phyloP scores from a whole-genome alignment of 1,139 yeast genomes.

The Yamadazyma diospyri region DNA sequence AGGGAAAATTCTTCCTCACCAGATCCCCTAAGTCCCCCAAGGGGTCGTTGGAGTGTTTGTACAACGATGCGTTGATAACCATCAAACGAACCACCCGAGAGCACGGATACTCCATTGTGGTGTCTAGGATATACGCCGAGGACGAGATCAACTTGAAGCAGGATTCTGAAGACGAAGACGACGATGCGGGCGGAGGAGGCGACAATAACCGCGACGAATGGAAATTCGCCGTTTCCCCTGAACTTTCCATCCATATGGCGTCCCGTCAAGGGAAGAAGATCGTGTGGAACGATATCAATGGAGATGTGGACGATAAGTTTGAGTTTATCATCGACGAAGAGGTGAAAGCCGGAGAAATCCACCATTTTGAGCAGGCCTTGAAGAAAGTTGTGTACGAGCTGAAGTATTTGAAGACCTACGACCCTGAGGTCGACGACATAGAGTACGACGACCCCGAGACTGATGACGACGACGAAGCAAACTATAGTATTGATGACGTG shows the following conservation, averaged over 20 bases:
- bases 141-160: constrained; percentile 50
- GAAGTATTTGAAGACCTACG: constrained; percentile 47
- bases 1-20: constrained; percentile 74
- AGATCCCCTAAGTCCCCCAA: constrained; percentile 80
- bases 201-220: constrained; percentile 50
- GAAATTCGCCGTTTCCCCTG: constrained; percentile 64
- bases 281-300: constrained; percentile 79
- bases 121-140: constrained; percentile 66
- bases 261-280: constrained; percentile 27
- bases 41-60: constrained; percentile 81
- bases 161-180: constrained; percentile 40
- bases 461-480: constrained; percentile 3
- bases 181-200: constrained; percentile 31
- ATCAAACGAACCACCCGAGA: constrained; percentile 68
- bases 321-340: constrained; percentile 73
- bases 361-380: constrained; percentile 60
- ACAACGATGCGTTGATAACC: constrained; percentile 72
- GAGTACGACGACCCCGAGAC: constrained; percentile 6
- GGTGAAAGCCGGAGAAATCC: constrained; percentile 55
- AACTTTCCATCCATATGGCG: constrained; percentile 48
- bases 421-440: constrained; percentile 9
- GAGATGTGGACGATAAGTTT: constrained; percentile 82
- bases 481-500: constrained; percentile 15
- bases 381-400: constrained; percentile 74
- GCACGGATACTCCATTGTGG: constrained; percentile 66